Evolutionary conservation across 192 early-diverging fungal genomes (phyloP).

Genomic region (Coemansia sp.): DNA sequence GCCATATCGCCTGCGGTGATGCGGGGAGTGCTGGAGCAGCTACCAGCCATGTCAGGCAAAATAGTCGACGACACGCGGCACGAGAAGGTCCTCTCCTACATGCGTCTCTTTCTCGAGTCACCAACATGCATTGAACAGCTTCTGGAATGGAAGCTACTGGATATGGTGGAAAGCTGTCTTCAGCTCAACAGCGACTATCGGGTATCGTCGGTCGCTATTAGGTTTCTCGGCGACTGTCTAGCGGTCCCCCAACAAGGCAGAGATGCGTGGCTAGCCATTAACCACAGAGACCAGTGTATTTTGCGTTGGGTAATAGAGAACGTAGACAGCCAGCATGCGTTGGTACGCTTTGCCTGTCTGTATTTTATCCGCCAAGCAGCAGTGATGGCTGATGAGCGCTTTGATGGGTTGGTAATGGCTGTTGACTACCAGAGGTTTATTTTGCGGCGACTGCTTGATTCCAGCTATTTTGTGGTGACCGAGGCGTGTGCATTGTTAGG

Average conservation of each 20-base stretch:
- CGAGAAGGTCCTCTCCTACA: conserved; percentile 72
- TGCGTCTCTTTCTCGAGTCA: conserved; percentile 41
- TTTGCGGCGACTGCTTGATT: conserved; percentile 27
- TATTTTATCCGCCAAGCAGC: conserved; percentile 34
- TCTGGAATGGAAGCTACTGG: conserved; percentile 18
- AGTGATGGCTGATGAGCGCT: background rate
- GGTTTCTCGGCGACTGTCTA: conserved; percentile 34
- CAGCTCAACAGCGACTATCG: conserved; percentile 27
- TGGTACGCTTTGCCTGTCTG: conserved; percentile 32
- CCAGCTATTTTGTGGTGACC: conserved; percentile 42
- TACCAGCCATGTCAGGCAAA: conserved; percentile 65
- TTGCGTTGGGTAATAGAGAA: conserved; percentile 22
- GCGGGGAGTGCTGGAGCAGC: conserved; percentile 55
- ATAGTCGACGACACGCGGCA: conserved; percentile 77
- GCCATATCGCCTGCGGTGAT: conserved; percentile 35
- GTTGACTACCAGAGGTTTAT: conserved; percentile 23
- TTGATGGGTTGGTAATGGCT: background rate
- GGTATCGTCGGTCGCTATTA: conserved; percentile 37
- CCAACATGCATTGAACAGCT: conserved; percentile 13
- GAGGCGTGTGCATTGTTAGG: conserved; percentile 32
- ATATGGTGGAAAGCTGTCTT: conserved; percentile 11
- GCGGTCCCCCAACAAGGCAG: background rate
- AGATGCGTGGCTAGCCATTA: conserved; percentile 3
- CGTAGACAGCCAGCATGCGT: conserved; percentile 39
- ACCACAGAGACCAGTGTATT: background rate